Evolutionary conservation across 768 basidiomycete genomes (phyloP), one percentile per base, ranked within the genome.

Genomic region (Panaeolus cyanescens): DNA sequence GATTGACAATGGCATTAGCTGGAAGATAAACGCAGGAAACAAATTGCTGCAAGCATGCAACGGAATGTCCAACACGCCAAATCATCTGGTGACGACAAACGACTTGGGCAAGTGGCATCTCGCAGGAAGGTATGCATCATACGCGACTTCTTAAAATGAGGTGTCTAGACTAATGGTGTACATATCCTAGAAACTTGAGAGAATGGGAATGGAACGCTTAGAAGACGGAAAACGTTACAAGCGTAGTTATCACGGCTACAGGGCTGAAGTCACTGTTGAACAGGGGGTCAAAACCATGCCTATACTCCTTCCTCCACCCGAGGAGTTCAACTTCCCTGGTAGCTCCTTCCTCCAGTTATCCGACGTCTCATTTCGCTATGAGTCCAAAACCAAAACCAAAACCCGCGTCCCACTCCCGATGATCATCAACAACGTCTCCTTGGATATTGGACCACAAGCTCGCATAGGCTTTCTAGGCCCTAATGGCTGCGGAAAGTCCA

Each of bases 1-100:
- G 15, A 17, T 36, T 60, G 28, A 36, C 40, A 12, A 2, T 5
- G 20, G 17, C 59, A 30, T 25, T 37, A 74, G 72, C 65, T 74
- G 19, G 72, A 77, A 17, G 70, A 73, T 50, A 79, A 79, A 60
- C 71, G 75, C 25, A 68, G 69, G 22, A 74, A 76, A 34, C 71
- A 76, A 34, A 85, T 89, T 42, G 78, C 84, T 66, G 78, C 79
- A 4, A 82, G 83, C 22, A 90, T 90, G 32, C 78, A 81, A 34
- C 78, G 79, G 55, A 83, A 80, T 9, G 73, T 80, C 1, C 76
- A 77, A 55, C 75, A 77, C 6, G 86, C 86, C 1, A 85, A 80
- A 64, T 76, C 80, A 33, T 83, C 84, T 0, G 87, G 86, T 0
- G 87, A 89, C 64, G 86, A 89, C 56, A 88, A 88, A 63, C 79